Evolutionary conservation across 2,329 filamentous ascomycete species (phyloP).

Genomic region (Ophiostoma sp.): DNA sequence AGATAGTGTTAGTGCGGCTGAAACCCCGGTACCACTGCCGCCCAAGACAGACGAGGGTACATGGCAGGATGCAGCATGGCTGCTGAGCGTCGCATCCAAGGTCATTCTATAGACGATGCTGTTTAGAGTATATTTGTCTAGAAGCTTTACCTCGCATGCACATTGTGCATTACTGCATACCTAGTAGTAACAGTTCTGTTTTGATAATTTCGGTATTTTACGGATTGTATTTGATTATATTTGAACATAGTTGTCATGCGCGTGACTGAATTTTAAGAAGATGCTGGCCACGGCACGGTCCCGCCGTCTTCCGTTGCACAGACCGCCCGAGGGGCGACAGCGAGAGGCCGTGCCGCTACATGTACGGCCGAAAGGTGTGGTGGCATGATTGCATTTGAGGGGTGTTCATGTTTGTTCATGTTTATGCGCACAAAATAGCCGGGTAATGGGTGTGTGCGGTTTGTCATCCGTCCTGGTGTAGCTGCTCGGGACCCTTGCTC

Average conservation of each 20-base stretch:
- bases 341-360: background rate
- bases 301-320: background rate
- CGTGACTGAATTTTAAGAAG: background rate
- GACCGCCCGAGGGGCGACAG: background rate
- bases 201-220: background rate
- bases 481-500: background rate
- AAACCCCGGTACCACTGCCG: constrained; percentile 46
- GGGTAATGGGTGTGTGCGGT: background rate
- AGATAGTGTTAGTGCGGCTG: constrained; percentile 36
- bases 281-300: background rate
- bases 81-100: constrained; percentile 59
- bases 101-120: constrained; percentile 42
- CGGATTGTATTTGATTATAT: background rate
- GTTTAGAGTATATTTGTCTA: background rate
- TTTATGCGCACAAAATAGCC: background rate
- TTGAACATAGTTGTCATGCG: background rate
- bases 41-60: constrained; percentile 52
- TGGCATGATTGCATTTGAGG: background rate
- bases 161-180: background rate
- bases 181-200: background rate
- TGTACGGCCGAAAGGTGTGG: constrained; percentile 6
- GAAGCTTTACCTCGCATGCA: background rate
- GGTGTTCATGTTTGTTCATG: background rate
- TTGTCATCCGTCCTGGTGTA: background rate
- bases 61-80: constrained; percentile 64